Conservation (phyloP, 352 stramenopile species). For the Pythium catenulatum region DNA sequence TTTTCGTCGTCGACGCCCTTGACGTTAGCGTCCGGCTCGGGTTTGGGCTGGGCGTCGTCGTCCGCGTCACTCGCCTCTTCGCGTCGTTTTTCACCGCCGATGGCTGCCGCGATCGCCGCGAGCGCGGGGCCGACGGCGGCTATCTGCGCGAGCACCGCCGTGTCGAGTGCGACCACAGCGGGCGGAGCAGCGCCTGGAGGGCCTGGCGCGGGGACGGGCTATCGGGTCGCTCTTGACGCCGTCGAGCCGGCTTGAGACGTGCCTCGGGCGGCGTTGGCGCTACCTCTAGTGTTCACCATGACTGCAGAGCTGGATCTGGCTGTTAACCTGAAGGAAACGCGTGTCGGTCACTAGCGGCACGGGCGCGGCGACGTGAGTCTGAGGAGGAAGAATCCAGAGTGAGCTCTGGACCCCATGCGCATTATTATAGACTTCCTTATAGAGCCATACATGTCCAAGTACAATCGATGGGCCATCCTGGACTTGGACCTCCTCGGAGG, state of each 20-base stretch:
- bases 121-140: not conserved
- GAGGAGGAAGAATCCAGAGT: not conserved
- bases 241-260: not conserved
- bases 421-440: too few relatives aligned
- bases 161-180: too few relatives aligned
- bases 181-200: too few relatives aligned
- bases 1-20: not conserved
- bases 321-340: not conserved
- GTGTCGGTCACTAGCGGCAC: not conserved
- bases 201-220: not conserved
- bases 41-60: not conserved
- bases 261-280: not conserved
- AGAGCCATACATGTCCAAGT: too few relatives aligned
- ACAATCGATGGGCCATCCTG: too few relatives aligned
- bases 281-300: constrained; percentile 1
- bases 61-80: too few relatives aligned
- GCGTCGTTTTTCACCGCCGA: too few relatives aligned
- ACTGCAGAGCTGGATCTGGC: not conserved
- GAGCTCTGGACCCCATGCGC: too few relatives aligned
- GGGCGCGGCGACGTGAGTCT: too few relatives aligned
- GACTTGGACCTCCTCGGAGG: too few relatives aligned
- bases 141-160: not conserved
- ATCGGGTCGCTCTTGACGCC: too few relatives aligned
- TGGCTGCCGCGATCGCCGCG: not conserved
- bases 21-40: not conserved